Base-by-base conservation (phyloP, 345 rosid genomes). In the Anacardium occidentale region DNA sequence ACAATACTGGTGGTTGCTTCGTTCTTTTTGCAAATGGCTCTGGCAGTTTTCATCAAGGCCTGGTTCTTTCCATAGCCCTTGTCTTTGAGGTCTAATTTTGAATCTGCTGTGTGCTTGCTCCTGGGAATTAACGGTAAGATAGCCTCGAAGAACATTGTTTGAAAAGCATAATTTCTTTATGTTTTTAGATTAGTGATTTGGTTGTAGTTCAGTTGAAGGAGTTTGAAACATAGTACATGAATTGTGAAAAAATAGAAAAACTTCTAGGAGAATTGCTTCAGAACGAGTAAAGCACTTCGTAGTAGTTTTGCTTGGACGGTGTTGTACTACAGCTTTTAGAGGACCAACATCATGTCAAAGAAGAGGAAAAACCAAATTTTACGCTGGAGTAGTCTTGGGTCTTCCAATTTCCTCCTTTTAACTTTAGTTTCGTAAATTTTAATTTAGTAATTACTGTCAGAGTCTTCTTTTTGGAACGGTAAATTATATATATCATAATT, bases 1-100 rank as follows among this genome's bases (percentile, higher is more conserved):
- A 77, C 88, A 10, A 62, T 91, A 20, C 74, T 86, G 66, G 66
- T 84, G 75, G 81, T 87, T 48, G 85, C 88, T 34, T 87, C 99
- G 17, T 89, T 92, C 81, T 77, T 77, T 56, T 80, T 95, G 80
- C 99, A 95, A 81, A 82, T 92, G 84, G 85, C 87, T 67, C 82
- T 95, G 21, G 91, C 97, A 60, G 76, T 95, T 83, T 91, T 95
- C 81, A 80, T 95, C 81, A 95, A 95, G 84, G 96, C 83, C 77
- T 91, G 94, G 94, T 95, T 95, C 85, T 95, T 95, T 76, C 86
- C 97, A 58, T 95, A 78, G 81, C 57, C 70, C 55, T 12, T 11
- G 29, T 62, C 47, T 32, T 9, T 2, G 5, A 58, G 29, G n/a
- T 45, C 22, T 70, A 57, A 24, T 57, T 54, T 34, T 32, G 17